A percentile compares a stretch with the other conserved stretches of the same genome.
These are phyloP conservation scores for Reticulascus tulasneorum DNA, from an alignment of 2,329 filamentous ascomycete species.

Conservation along the genomic window DNA sequence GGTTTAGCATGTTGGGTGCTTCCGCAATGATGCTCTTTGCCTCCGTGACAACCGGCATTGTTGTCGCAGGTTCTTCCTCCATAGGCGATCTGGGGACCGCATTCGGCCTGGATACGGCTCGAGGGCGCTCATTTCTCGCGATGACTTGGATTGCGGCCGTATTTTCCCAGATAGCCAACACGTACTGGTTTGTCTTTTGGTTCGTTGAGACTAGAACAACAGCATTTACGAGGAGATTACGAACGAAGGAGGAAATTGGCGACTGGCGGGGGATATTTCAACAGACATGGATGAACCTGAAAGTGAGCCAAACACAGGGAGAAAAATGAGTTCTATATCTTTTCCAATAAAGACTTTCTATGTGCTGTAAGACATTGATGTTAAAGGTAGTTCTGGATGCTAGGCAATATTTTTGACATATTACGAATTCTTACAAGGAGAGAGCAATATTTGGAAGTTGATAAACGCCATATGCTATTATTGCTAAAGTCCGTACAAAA, in stretches of 20 bases:
- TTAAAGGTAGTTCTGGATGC: too few species aligned
- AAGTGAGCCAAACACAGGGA: too few species aligned
- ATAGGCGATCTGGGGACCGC: conserved; percentile 8
- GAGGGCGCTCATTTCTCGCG: conserved; percentile 13
- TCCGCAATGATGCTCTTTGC: conserved; percentile 12
- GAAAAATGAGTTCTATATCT: too few species aligned
- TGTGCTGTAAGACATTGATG: too few species aligned
- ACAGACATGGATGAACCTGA: too few species aligned
- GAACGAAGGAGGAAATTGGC: conserved; percentile 15
- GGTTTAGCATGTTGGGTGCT: conserved; percentile 9
- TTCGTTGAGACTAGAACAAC: conserved; percentile 19
- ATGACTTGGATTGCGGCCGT: conserved; percentile 17
- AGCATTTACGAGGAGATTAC: conserved; percentile 15
- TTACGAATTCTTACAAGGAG: too few species aligned
- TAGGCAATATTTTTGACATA: too few species aligned
- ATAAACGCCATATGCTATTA: too few species aligned
- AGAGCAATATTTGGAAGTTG: too few species aligned
- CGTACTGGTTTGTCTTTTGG: conserved; percentile 20
- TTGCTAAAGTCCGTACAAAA: too few species aligned
- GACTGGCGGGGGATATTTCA: conserved; percentile 18
- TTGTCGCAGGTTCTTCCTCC: conserved; percentile 7
- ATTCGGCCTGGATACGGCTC: conserved; percentile 11
- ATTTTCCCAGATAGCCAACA: conserved; percentile 2
- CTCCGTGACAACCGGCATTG: conserved; percentile 9
- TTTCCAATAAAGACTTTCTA: too few species aligned